Base-by-base conservation (phyloP, 139 green algal genomes). In the Coelastrella sp. region DNA sequence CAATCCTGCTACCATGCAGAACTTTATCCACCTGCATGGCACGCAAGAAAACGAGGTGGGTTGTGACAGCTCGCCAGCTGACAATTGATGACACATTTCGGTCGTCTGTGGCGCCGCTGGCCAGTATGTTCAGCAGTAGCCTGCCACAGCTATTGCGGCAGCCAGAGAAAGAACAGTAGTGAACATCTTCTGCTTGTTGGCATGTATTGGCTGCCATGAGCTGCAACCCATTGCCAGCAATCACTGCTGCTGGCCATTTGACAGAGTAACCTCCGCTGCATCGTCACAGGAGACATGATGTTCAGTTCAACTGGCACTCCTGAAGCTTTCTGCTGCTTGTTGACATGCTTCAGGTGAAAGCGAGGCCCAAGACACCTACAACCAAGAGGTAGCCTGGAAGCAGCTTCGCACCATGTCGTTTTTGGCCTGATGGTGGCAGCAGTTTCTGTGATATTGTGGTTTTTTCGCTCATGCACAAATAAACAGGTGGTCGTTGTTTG, bases 11-110 rank as follows among this genome's bases (percentile, higher is more conserved):
- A 91, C 91, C 3, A 94, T 96, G 78, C 96, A 98, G 92, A 98
- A 97, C 91, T 93, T 97, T 89, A 98, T 99, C 61, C 92, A 99
- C 75, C 93, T 99, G 85, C 98, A 99, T 91, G 80, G 93, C 11
- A 94, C 95, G 15, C 93, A 97, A 84, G 98, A 99, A 66, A 87
- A 91, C 5, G 97, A 99, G 92, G 95, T 99, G 14, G 97, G 87
- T 11, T 8, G 6, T 6, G 15, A 24, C 22, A 24, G 15, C 4
- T 15, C 17, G 59, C 7, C 6, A 22, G 4, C 19, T 7, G 14
- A n/a, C 7, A 11, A 6, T 27, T 17, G 9, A 12, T 20, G 11
- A 11, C 35, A 87, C 1, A 65, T 12, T 8, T 3, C 35, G 3
- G 1, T 49, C 3, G 35, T 72, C 11, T 27, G 19, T 70, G 22